A percentile compares a stretch with the other conserved stretches of the same genome.
phyloP scores from a whole-genome alignment of 257 asterid species.

The Nicotiana attenuata region DNA sequence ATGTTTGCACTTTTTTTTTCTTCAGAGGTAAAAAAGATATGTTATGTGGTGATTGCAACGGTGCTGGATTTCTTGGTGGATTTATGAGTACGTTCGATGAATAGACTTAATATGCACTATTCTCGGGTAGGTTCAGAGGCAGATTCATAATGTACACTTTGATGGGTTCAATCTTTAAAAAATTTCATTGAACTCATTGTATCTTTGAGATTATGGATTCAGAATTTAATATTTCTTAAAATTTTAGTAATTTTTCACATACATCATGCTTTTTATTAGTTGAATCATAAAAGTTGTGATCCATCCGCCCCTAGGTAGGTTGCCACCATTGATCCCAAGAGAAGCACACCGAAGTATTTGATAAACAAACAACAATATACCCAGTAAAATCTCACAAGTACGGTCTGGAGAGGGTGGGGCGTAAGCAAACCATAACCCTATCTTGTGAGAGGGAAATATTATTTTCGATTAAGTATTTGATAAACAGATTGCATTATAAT shows the following conservation, averaged over 20 bases:
- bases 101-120: constrained; percentile 12
- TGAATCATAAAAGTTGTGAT: not conserved
- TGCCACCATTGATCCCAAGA: not conserved
- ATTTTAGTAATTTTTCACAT: not conserved
- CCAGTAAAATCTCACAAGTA: too few species aligned
- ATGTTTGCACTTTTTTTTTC: not conserved
- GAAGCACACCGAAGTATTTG: not conserved
- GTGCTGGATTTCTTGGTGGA: constrained; percentile 95
- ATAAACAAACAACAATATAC: too few species aligned
- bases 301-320: not conserved
- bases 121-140: not conserved
- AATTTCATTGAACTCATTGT: not conserved
- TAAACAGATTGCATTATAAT: too few species aligned
- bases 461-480: too few species aligned
- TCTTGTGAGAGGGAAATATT: too few species aligned
- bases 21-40: constrained; percentile 73
- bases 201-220: not conserved
- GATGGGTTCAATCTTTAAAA: not conserved
- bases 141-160: not conserved
- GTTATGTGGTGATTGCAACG: constrained; percentile 85
- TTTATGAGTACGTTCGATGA: constrained; percentile 69
- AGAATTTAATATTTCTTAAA: not conserved
- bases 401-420: too few species aligned
- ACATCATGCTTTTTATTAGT: too few species aligned
- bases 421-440: too few species aligned